These are phyloP conservation scores for Blastobotrys capitulatus DNA, from an alignment of 1,139 yeast species.

Conservation along the genomic window DNA sequence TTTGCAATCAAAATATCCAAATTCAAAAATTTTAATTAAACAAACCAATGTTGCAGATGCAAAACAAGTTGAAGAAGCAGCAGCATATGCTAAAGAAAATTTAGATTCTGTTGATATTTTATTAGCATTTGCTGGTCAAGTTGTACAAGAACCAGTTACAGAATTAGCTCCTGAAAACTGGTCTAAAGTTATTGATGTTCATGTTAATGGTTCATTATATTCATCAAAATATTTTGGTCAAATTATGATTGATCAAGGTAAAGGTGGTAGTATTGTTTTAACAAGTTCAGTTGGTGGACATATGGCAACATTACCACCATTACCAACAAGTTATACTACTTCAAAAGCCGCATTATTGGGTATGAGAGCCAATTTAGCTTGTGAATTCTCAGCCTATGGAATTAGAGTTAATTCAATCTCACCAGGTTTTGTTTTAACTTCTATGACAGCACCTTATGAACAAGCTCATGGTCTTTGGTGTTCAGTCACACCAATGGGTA, in stretches of 20 bases:
- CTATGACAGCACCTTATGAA: too few relatives aligned
- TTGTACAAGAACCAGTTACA: background rate
- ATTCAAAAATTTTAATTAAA: background rate
- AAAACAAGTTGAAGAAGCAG: conserved; percentile 4
- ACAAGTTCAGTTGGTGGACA: conserved; percentile 14
- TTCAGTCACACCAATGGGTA: too few relatives aligned
- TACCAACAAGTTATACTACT: conserved; percentile 55
- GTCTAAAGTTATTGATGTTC: conserved; percentile 17
- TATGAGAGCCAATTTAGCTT: conserved; percentile 50
- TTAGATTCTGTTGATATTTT: conserved; percentile 8
- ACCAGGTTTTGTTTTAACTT: too few relatives aligned
- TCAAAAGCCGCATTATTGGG: conserved; percentile 79
- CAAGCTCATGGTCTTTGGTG: too few relatives aligned
- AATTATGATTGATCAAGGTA: conserved; percentile 35
- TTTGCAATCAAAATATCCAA: conserved; percentile 3
- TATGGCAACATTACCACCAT: conserved; percentile 7
- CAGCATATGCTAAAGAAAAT: background rate
- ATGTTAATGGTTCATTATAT: conserved; percentile 40
- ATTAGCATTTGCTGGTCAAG: conserved; percentile 12
- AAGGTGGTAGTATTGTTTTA: conserved; percentile 15
- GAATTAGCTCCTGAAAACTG: background rate
- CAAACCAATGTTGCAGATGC: conserved; percentile 4
- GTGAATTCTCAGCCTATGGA: conserved; percentile 70
- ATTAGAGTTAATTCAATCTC: too few relatives aligned
- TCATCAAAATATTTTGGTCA: conserved; percentile 41